Conservation (phyloP, 768 basidiomycete species). For the Podaxis pistillaris region DNA sequence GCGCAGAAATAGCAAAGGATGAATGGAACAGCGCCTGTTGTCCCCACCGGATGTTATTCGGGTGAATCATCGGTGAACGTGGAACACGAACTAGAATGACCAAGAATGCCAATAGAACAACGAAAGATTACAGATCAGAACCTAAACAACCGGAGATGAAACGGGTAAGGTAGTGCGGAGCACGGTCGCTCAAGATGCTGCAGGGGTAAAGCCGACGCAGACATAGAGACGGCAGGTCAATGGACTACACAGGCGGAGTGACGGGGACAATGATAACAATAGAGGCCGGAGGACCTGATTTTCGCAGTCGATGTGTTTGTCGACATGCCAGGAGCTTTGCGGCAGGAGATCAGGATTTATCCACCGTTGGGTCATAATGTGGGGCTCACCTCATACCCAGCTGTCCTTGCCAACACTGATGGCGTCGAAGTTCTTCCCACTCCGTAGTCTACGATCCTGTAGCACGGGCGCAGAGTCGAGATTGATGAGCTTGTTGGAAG, state of each 20-base stretch:
- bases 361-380: slow-evolving; percentile 43
- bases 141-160: slow-evolving; percentile 15
- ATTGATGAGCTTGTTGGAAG: slow-evolving; percentile 80
- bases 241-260: neutral
- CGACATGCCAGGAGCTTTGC: slow-evolving; percentile 20
- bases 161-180: slow-evolving; percentile 15
- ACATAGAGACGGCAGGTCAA: slow-evolving; percentile 10
- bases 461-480: slow-evolving; percentile 70
- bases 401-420: slow-evolving; percentile 75
- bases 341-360: slow-evolving; percentile 30
- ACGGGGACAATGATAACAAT: slow-evolving; percentile 23
- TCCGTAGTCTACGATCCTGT: slow-evolving; percentile 74
- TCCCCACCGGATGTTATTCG: slow-evolving; percentile 7
- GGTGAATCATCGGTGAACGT: neutral
- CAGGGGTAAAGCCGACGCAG: slow-evolving; percentile 17
- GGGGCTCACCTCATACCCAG: slow-evolving; percentile 61
- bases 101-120: slow-evolving; percentile 14
- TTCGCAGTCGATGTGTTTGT: slow-evolving; percentile 28
- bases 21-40: slow-evolving; percentile 7
- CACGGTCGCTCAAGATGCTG: slow-evolving; percentile 19
- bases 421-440: slow-evolving; percentile 83
- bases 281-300: slow-evolving; percentile 15
- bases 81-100: slow-evolving; percentile 13
- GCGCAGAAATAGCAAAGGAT: slow-evolving; percentile 12
- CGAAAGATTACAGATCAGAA: slow-evolving; percentile 15